A percentile compares a stretch with the other conserved stretches of the same genome.
phyloP scores from a whole-genome alignment of 768 basidiomycete species.

The Tulasnella calospora region DNA sequence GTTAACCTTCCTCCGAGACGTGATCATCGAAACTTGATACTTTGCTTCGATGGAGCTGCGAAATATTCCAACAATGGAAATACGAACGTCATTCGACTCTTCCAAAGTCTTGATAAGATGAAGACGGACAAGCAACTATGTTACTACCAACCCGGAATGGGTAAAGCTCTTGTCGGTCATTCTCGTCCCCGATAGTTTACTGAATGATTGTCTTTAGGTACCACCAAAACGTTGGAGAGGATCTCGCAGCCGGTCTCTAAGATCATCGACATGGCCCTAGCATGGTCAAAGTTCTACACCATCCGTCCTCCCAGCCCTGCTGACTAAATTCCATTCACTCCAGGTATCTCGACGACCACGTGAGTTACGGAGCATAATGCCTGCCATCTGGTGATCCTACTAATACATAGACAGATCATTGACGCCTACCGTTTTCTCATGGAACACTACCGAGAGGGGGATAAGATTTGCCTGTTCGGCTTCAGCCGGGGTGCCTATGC shows the following conservation, averaged over 20 bases:
- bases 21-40: conserved; percentile 19
- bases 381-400: too few species aligned
- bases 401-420: conserved; percentile 1
- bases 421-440: conserved; percentile 22
- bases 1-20: neutral
- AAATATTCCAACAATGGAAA: conserved; percentile 45
- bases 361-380: conserved; percentile 32
- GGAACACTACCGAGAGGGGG: conserved; percentile 30
- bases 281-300: too few species aligned
- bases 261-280: conserved; percentile 9
- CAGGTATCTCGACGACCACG: conserved; percentile 60
- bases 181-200: neutral
- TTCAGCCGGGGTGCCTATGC: conserved; percentile 25
- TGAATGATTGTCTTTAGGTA: neutral
- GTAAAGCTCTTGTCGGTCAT: neutral
- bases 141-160: conserved; percentile 59
- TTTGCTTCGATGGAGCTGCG: conserved; percentile 29
- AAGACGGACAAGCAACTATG: conserved; percentile 57
- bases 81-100: conserved; percentile 39
- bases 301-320: too few species aligned
- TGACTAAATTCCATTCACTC: neutral
- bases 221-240: neutral
- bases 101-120: conserved; percentile 37
- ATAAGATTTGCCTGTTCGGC: conserved; percentile 33
- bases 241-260: conserved; percentile 12